Evolutionary conservation across 2,329 filamentous ascomycete genomes (phyloP).

Genomic region (Talaromyces sp.): DNA sequence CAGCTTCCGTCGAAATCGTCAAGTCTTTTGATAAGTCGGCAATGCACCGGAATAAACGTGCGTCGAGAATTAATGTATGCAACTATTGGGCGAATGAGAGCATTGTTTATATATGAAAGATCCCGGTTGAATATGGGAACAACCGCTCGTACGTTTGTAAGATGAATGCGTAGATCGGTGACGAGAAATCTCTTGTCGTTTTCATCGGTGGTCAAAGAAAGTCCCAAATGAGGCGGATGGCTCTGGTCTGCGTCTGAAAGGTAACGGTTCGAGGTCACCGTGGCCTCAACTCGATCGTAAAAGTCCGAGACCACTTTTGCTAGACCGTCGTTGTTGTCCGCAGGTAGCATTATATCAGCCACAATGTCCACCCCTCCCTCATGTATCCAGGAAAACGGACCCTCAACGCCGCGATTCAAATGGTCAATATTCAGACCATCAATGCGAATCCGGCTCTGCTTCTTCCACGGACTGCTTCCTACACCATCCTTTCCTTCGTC

Average conservation of each 20-base stretch:
- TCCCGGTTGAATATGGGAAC: conserved; percentile 90
- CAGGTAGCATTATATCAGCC: conserved; percentile 89
- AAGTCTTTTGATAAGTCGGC: conserved; percentile 83
- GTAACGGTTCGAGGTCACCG: conserved; percentile 72
- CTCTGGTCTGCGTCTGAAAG: conserved; percentile 15
- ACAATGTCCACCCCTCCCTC: conserved; percentile 96
- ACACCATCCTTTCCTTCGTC: conserved; percentile 54
- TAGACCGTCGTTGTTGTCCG: conserved; percentile 79
- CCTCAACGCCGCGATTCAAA: conserved; percentile 84
- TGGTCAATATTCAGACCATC: conserved; percentile 94
- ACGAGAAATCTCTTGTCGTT: conserved; percentile 75
- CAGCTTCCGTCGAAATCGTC: conserved; percentile 92
- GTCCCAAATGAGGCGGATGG: conserved; percentile 18
- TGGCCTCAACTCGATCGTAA: conserved; percentile 91
- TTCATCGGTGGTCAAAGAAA: conserved; percentile 18
- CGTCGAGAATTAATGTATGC: conserved; percentile 95
- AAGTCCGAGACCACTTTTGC: conserved; percentile 95
- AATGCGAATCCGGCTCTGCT: conserved; percentile 85
- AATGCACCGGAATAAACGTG: conserved; percentile 92
- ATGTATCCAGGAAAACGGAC: conserved; percentile 95
- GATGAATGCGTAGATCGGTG: conserved; percentile 89
- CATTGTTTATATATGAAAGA: conserved; percentile 92
- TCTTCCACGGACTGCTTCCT: conserved; percentile 78
- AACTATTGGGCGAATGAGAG: conserved; percentile 89
- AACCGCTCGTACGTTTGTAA: conserved; percentile 89